These are phyloP conservation scores for Aphanocladium album DNA, from an alignment of 2,329 filamentous ascomycete genomes.

Conservation along the genomic window DNA sequence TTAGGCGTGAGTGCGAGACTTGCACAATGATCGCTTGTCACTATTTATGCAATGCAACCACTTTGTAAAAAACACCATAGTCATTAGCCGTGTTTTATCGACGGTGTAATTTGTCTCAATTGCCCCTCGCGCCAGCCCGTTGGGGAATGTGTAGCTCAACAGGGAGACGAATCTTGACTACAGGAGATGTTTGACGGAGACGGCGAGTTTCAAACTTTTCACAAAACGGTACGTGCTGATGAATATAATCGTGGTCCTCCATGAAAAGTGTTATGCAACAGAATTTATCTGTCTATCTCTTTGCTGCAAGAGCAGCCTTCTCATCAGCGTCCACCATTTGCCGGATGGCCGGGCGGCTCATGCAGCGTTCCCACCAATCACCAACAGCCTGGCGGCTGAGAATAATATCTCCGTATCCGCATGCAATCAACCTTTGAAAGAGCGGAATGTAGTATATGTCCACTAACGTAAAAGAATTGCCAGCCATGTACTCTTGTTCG, in stretches of 20 bases:
- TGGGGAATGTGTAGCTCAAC: neutral
- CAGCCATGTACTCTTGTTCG: slow-evolving; percentile 38
- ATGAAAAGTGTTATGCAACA: too few relatives aligned
- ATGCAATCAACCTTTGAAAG: slow-evolving; percentile 36
- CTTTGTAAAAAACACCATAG: neutral
- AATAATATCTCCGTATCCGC: slow-evolving; percentile 34
- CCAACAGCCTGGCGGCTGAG: slow-evolving; percentile 30
- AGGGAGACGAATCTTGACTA: neutral
- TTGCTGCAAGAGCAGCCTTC: slow-evolving; percentile 36
- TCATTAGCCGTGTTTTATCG: neutral
- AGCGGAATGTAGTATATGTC: slow-evolving; percentile 45
- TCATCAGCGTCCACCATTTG: slow-evolving; percentile 30
- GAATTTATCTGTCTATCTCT: neutral
- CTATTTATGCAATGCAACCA: neutral
- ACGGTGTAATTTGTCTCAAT: neutral
- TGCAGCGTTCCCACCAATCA: slow-evolving; percentile 37
- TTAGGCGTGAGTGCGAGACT: neutral
- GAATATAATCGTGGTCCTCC: too few relatives aligned
- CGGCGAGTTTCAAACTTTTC: too few relatives aligned
- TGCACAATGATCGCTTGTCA: neutral
- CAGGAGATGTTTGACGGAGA: neutral
- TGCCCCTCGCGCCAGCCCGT: neutral
- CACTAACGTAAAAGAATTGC: slow-evolving; percentile 36
- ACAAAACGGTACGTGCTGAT: too few relatives aligned
- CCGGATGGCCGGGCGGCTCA: slow-evolving; percentile 33